Percentiles rank a stretch among this genome's conserved stretches.
Evolutionary conservation across 768 basidiomycete species (phyloP).

Genomic region (Postia placenta): DNA sequence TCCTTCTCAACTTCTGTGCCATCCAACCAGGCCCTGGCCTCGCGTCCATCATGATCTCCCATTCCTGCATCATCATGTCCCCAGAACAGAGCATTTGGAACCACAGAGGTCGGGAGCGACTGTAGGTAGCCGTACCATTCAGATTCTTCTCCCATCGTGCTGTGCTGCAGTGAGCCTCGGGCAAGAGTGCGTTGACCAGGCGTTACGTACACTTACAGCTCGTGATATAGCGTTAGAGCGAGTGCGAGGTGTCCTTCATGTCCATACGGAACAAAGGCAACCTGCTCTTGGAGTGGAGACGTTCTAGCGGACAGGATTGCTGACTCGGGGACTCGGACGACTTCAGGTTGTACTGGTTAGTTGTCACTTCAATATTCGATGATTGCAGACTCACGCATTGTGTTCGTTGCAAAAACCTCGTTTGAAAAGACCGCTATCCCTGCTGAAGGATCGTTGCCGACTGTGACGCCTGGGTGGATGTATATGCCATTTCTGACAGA

Average conservation of each 20-base stretch:
- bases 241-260: conserved; percentile 55
- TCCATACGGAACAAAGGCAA: conserved; percentile 46
- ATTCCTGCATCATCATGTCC: conserved; percentile 18
- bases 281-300: conserved; percentile 31
- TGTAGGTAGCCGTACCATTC: conserved; percentile 64
- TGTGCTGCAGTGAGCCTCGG: conserved; percentile 19
- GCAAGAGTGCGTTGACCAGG: neutral
- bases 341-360: conserved; percentile 26
- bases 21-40: conserved; percentile 27
- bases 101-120: conserved; percentile 45
- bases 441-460: neutral
- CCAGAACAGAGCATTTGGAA: conserved; percentile 66
- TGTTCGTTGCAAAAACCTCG: neutral
- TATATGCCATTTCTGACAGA: neutral
- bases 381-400: neutral
- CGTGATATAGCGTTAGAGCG: conserved; percentile 56
- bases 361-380: neutral
- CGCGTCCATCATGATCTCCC: conserved; percentile 20
- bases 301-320: conserved; percentile 57
- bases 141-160: conserved; percentile 43
- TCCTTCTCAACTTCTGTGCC: conserved; percentile 28
- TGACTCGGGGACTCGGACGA: conserved; percentile 58
- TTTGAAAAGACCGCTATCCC: neutral
- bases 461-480: neutral
- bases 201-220: conserved; percentile 44